Evolutionary conservation across 805 yeast species (phyloP), one percentile per base, ranked within the genome.

Genomic region (Lachancea mirantina): DNA sequence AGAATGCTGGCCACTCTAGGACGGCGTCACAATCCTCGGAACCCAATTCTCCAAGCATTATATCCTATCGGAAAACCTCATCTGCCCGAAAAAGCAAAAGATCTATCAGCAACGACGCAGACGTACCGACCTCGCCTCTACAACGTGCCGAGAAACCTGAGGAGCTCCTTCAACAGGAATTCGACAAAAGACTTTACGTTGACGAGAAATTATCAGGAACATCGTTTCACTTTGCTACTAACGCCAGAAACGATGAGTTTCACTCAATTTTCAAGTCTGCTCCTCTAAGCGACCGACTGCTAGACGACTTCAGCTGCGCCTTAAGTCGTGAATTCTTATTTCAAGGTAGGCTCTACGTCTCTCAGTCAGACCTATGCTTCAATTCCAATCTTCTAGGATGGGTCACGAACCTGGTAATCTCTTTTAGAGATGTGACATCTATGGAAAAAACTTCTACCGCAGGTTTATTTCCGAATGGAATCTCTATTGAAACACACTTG

Each of bases 251-350:
- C 49, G 62, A 67, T 4, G 95, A 84, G 23, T 92, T 85, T 55
- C 96, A 87, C 57, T 69, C 65, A 23, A 45, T 79, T 2, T 92
- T 89, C 64, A 67, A 75, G 35, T 66, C 76, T 6, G 62, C 85
- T 2, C 82, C 88, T 2, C 60, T 61, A 15, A 70, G 74, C 28
- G 96, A 89, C 48, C 64, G 79, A 31, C 61, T 89, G 10, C 54
- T 89, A 21, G 96, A 85, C 49, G 96, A 87, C 47, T 88, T 81
- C 48, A 74, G 84, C 17, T 92, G 97, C 64, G 96, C 96, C 0
- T 61, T 89, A 34, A 80, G 88, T 42, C 67, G 85, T 40, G 97
- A 89, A 42, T 84, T 87, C 30, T 64, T 89, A 19, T 61, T 85
- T 7, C 96, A 92, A 50, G 98, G 98, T 3, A 66, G 94, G 31